Percentiles rank a stretch among this genome's conserved stretches.
Evolutionary conservation across 75 land plant species (phyloP).

Genomic region (Selaginella tamariscina): DNA sequence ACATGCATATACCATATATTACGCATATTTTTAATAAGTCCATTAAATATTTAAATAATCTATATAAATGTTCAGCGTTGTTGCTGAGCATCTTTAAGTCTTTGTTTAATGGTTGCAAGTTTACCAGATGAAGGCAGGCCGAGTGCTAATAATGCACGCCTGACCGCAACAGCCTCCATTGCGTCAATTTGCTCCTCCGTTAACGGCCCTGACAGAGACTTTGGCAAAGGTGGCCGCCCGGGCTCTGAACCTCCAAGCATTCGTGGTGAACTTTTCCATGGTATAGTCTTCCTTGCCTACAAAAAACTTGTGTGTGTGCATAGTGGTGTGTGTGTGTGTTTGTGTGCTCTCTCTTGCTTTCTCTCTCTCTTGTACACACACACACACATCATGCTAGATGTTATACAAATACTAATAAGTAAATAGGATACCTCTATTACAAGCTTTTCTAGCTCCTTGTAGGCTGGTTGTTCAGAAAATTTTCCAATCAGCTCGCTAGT

Average conservation of each 20-base stretch:
- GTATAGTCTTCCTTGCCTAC: constrained; percentile 36
- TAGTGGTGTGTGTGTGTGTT: not conserved
- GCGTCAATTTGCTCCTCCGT: constrained; percentile 28
- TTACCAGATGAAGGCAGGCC: constrained; percentile 36
- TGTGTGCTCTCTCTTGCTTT: not conserved
- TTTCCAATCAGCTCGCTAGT: constrained; percentile 30
- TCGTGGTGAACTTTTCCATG: constrained; percentile 39
- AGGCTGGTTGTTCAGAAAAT: constrained; percentile 28
- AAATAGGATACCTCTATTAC: constrained; percentile 31
- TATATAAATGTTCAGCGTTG: too few relatives aligned
- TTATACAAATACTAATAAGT: not conserved
- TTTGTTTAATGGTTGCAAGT: constrained; percentile 26
- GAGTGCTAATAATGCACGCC: constrained; percentile 39
- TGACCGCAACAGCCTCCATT: constrained; percentile 29
- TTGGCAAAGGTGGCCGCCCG: constrained; percentile 41
- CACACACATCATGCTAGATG: not conserved
- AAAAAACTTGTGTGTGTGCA: not conserved
- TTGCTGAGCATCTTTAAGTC: constrained; percentile 35
- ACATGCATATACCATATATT: too few relatives aligned
- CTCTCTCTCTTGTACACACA: not conserved
- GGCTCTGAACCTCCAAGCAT: constrained; percentile 42
- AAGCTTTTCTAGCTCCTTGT: constrained; percentile 37
- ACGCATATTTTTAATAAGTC: too few relatives aligned
- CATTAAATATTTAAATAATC: too few relatives aligned
- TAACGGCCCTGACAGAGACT: constrained; percentile 25